Conservation (phyloP, 768 basidiomycete genomes). For the Amanita pseudoporphyria region DNA sequence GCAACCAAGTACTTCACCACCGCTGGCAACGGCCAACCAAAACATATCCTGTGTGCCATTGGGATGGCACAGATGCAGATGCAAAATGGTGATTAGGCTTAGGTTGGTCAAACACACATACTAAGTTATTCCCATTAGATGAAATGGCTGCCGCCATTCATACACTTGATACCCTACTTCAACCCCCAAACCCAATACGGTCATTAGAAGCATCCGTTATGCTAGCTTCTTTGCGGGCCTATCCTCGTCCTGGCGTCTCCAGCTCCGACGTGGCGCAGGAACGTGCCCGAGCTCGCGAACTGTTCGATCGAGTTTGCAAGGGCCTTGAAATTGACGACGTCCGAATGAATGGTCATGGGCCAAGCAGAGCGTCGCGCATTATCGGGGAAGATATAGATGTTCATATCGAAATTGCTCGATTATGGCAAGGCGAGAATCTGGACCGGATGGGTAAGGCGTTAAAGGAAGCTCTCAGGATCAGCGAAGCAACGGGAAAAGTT, state of each 20-base stretch:
- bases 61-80: conserved; percentile 86
- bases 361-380: conserved; percentile 34
- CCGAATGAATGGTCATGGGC: conserved; percentile 31
- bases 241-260: conserved; percentile 72
- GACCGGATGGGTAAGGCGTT: conserved; percentile 69
- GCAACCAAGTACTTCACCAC: conserved; percentile 64
- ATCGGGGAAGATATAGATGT: conserved; percentile 77
- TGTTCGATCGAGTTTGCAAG: conserved; percentile 70
- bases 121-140: conserved; percentile 31
- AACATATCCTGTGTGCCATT: conserved; percentile 70
- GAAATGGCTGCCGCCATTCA: conserved; percentile 82
- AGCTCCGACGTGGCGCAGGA: conserved; percentile 66
- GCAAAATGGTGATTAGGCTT: conserved; percentile 46
- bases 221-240: conserved; percentile 82
- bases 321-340: conserved; percentile 55
- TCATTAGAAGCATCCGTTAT: conserved; percentile 82
- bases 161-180: conserved; percentile 69
- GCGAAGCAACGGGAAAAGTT: conserved; percentile 35
- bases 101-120: not conserved
- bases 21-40: conserved; percentile 60
- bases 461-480: conserved; percentile 61
- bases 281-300: conserved; percentile 62
- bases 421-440: conserved; percentile 78
- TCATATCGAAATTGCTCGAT: conserved; percentile 80
- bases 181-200: conserved; percentile 51